phyloP scores from a whole-genome alignment of 2,329 filamentous ascomycete genomes.

The Aquanectria penicillioides region DNA sequence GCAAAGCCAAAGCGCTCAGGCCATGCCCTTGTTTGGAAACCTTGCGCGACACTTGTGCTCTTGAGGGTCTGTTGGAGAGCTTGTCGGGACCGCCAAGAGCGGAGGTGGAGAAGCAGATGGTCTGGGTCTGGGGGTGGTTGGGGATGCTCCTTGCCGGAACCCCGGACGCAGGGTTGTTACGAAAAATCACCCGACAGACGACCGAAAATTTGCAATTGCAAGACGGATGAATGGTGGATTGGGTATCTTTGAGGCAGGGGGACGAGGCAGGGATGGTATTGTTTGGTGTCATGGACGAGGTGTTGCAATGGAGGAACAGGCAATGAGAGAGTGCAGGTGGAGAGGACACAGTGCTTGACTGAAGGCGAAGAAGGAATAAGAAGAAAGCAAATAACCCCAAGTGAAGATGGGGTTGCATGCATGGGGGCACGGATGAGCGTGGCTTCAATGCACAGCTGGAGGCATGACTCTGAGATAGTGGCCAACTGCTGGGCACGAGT shows the following conservation, averaged over 20 bases:
- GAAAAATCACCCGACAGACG: neutral
- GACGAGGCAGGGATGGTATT: neutral
- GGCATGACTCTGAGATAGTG: neutral
- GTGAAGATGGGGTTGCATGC: constrained; percentile 3
- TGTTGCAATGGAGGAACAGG: neutral
- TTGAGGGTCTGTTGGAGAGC: constrained; percentile 2
- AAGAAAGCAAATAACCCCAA: neutral
- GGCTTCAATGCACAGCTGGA: neutral
- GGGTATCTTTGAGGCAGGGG: neutral
- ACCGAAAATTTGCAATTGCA: neutral
- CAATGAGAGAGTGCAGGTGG: too few relatives aligned
- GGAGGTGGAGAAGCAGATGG: neutral
- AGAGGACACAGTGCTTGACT: too few relatives aligned
- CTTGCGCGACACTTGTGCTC: neutral
- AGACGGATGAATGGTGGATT: neutral
- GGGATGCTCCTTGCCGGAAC: neutral
- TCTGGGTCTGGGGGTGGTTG: neutral
- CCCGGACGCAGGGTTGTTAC: neutral
- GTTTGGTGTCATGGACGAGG: neutral
- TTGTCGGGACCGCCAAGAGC: neutral
- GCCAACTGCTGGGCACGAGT: neutral
- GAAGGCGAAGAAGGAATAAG: neutral
- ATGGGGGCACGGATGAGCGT: neutral
- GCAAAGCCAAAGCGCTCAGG: constrained; percentile 6
- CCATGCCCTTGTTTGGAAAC: constrained; percentile 6